Conservation (phyloP, 257 asterid species). For the Solanum etuberosum region DNA sequence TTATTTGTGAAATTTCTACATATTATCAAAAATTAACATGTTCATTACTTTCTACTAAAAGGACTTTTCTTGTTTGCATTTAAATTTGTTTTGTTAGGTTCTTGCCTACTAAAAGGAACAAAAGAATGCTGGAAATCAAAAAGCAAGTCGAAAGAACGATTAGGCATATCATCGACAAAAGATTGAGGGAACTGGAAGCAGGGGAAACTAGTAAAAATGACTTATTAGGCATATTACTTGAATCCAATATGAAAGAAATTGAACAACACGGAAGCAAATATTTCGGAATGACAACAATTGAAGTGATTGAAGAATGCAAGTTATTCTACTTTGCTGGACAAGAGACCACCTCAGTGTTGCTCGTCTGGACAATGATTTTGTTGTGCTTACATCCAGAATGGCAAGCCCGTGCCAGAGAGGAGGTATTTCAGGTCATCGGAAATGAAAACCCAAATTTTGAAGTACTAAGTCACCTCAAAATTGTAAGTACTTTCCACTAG, state of each 20-base stretch:
- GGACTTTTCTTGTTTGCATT: neutral
- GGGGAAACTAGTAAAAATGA: constrained; percentile 27
- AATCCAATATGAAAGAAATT: constrained; percentile 31
- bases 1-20: neutral
- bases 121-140: constrained; percentile 23
- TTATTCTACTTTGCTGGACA: constrained; percentile 44
- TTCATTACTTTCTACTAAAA: neutral
- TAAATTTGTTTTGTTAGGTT: constrained; percentile 7
- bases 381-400: constrained; percentile 31
- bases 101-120: constrained; percentile 31
- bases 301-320: constrained; percentile 42
- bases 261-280: constrained; percentile 12
- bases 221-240: constrained; percentile 29
- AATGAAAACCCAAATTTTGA: constrained; percentile 11
- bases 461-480: constrained; percentile 17
- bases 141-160: constrained; percentile 9
- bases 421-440: constrained; percentile 20
- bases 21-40: neutral
- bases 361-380: constrained; percentile 46
- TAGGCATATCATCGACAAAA: constrained; percentile 14
- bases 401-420: constrained; percentile 28
- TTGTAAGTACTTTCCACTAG: neutral
- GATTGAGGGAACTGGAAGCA: constrained; percentile 20
- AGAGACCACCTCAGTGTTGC: constrained; percentile 42
- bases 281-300: constrained; percentile 23